Evolutionary conservation across 2,329 filamentous ascomycete genomes (phyloP).

Genomic region (Apiospora marii): DNA sequence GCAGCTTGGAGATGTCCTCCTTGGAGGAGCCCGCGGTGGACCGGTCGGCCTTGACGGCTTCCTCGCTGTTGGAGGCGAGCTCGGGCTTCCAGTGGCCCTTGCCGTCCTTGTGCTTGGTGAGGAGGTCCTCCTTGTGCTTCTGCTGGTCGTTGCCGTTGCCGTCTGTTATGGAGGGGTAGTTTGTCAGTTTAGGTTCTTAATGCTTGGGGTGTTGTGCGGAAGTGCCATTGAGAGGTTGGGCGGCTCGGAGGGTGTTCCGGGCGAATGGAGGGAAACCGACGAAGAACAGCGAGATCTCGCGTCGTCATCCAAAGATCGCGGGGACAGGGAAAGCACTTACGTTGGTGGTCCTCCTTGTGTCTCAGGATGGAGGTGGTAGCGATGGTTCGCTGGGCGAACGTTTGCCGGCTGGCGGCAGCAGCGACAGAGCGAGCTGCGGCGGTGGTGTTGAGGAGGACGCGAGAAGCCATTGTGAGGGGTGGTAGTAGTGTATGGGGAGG

Average conservation of each 20-base stretch:
- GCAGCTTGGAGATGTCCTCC: conserved; percentile 56
- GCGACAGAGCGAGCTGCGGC: conserved; percentile 26
- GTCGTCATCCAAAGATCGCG: neutral
- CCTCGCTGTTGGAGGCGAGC: conserved; percentile 81
- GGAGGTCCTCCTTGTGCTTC: conserved; percentile 66
- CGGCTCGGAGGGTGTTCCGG: neutral
- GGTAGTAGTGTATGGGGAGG: neutral
- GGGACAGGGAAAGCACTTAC: conserved; percentile 17
- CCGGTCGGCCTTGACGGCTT: conserved; percentile 75
- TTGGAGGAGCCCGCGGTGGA: conserved; percentile 45
- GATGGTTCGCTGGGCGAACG: conserved; percentile 27
- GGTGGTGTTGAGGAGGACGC: conserved; percentile 24
- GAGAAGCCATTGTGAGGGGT: conserved; percentile 27
- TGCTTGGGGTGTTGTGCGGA: neutral
- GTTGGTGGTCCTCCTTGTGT: conserved; percentile 30
- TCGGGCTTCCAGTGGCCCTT: conserved; percentile 79
- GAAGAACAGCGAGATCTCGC: no score
- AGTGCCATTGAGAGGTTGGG: neutral
- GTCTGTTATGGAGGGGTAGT: neutral
- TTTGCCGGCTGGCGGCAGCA: conserved; percentile 26
- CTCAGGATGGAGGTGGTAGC: conserved; percentile 28
- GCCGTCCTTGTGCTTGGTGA: conserved; percentile 73
- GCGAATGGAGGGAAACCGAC: neutral
- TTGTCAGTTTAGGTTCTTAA: neutral
- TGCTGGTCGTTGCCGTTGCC: conserved; percentile 38